phyloP scores from a whole-genome alignment of 75 land plant species.

The Pinus taeda region DNA sequence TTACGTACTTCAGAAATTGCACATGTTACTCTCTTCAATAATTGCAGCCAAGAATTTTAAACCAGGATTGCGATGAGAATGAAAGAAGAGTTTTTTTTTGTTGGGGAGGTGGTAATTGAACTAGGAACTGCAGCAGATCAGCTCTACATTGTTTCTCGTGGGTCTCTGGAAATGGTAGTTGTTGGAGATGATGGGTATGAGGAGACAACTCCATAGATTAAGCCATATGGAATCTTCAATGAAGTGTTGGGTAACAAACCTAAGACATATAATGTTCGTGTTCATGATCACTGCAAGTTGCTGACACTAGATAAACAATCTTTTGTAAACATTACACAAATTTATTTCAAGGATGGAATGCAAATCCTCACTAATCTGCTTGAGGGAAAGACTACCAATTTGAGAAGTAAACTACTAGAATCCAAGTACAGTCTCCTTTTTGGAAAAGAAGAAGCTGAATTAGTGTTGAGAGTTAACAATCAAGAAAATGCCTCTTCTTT shows the following conservation, averaged over 20 bases:
- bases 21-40: conserved; percentile 57
- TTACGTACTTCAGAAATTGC: conserved; percentile 47
- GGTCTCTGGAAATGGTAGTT: conserved; percentile 61
- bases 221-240: conserved; percentile 50
- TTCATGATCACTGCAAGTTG: conserved; percentile 55
- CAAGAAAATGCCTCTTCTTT: background rate
- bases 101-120: conserved; percentile 79
- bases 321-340: conserved; percentile 46
- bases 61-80: conserved; percentile 65
- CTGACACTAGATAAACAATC: conserved; percentile 69
- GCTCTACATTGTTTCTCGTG: conserved; percentile 71
- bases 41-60: conserved; percentile 73
- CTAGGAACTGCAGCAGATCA: conserved; percentile 78
- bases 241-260: conserved; percentile 77
- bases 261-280: conserved; percentile 75
- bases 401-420: conserved; percentile 47
- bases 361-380: conserved; percentile 59
- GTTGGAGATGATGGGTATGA: conserved; percentile 58
- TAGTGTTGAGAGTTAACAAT: conserved; percentile 56
- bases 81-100: conserved; percentile 87
- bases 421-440: conserved; percentile 59
- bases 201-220: conserved; percentile 31
- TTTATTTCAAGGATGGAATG: conserved; percentile 56
- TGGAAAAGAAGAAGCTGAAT: conserved; percentile 67
- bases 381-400: conserved; percentile 39